Percentiles rank a stretch among this genome's conserved stretches.
These are phyloP conservation scores for Eremothecium cymbalariae DNA, from an alignment of 1,139 yeast species.

Conservation along the genomic window DNA sequence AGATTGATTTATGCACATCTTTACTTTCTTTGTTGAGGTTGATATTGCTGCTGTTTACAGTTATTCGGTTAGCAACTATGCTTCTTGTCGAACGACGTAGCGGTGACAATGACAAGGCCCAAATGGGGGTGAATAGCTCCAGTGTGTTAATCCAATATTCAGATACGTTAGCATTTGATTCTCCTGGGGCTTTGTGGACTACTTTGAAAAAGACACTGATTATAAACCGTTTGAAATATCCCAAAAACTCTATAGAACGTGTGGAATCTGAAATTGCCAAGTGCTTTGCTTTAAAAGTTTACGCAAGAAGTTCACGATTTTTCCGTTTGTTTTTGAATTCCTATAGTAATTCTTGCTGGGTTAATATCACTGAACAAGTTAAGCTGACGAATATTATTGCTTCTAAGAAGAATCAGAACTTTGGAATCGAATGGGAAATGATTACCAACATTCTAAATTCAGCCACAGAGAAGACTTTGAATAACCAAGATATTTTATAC, in stretches of 20 bases:
- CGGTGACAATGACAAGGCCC: conserved; percentile 8
- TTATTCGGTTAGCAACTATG: conserved; percentile 10
- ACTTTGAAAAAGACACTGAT: conserved; percentile 17
- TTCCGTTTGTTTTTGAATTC: conserved; percentile 11
- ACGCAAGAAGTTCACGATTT: conserved; percentile 16
- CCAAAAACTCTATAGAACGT: conserved; percentile 24
- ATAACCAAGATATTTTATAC: conserved; percentile 19
- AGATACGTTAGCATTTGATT: conserved; percentile 18
- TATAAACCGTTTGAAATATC: conserved; percentile 16
- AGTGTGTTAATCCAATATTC: conserved; percentile 14
- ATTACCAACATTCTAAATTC: conserved; percentile 24
- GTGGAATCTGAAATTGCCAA: conserved; percentile 25
- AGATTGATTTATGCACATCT: conserved; percentile 22
- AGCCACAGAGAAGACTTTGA: conserved; percentile 21
- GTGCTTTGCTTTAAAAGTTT: conserved; percentile 25
- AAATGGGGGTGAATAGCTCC: conserved; percentile 14
- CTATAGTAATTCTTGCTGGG: conserved; percentile 22
- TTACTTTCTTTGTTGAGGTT: conserved; percentile 23
- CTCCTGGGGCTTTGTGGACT: conserved; percentile 11
- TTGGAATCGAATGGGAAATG: conserved; percentile 17
- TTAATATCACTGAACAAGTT: conserved; percentile 19
- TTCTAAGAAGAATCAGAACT: conserved; percentile 10
- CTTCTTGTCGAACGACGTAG: conserved; percentile 15
- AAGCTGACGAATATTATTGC: conserved; percentile 11
- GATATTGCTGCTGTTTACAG: conserved; percentile 12